These are phyloP conservation scores for Bondarzewia mesenterica DNA, from an alignment of 1,284 basidiomycete genomes.

Conservation along the genomic window DNA sequence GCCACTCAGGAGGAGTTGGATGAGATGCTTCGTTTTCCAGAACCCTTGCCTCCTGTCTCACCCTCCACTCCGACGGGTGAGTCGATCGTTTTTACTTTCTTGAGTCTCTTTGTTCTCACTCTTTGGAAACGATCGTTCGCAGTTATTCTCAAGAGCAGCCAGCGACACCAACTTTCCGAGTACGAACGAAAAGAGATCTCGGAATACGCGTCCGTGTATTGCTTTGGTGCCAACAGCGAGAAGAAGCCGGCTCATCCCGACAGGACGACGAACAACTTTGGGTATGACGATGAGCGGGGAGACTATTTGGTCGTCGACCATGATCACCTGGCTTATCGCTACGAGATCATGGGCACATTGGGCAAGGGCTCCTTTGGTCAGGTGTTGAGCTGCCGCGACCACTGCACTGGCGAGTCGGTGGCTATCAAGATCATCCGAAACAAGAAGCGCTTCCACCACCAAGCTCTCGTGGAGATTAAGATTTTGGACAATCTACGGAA, in stretches of 20 bases:
- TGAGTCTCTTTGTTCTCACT: conserved; percentile 10
- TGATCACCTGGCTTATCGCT: conserved; percentile 95
- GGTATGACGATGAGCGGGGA: conserved; percentile 97
- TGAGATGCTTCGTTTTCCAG: conserved; percentile 87
- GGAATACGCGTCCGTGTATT: conserved; percentile 84
- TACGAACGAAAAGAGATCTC: conserved; percentile 91
- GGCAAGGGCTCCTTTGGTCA: conserved; percentile 99
- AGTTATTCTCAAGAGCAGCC: conserved; percentile 58
- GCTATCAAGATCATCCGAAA: conserved; percentile 99
- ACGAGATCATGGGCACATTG: conserved; percentile 87
- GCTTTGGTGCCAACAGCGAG: conserved; percentile 69
- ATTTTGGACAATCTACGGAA: conserved; percentile 93
- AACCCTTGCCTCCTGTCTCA: conserved; percentile 68
- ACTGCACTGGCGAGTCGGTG: conserved; percentile 92
- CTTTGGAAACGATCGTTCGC: conserved; percentile 5
- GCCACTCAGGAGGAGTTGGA: conserved; percentile 83
- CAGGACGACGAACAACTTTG: conserved; percentile 80
- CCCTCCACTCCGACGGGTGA: conserved; percentile 68
- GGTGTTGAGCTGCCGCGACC: conserved; percentile 93
- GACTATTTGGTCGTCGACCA: conserved; percentile 89
- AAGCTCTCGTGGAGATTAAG: conserved; percentile 97
- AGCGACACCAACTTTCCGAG: conserved; percentile 63
- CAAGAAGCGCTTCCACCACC: conserved; percentile 98
- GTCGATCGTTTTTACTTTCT: conserved; percentile 17
- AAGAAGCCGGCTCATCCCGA: conserved; percentile 77